Evolutionary conservation across 2,329 filamentous ascomycete genomes (phyloP).

Genomic region (Alternaria consortialis): DNA sequence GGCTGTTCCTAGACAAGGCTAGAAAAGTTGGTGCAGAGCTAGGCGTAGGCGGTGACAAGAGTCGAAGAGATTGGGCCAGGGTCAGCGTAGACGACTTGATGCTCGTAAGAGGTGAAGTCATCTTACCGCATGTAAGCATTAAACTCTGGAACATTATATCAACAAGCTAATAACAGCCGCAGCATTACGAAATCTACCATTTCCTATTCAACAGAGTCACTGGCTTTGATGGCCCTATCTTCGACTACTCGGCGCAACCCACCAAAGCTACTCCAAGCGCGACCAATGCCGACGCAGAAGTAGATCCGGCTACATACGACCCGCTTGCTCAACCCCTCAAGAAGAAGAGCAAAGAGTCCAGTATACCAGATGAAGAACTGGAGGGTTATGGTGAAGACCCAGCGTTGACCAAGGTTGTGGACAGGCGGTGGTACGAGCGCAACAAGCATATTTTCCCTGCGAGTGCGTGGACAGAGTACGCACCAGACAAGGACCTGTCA

Average conservation of each 20-base stretch:
- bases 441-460: slow-evolving; percentile 99
- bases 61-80: slow-evolving; percentile 84
- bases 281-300: slow-evolving; percentile 26
- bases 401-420: slow-evolving; percentile 88
- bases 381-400: slow-evolving; percentile 85
- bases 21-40: slow-evolving; percentile 88
- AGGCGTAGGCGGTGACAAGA: slow-evolving; percentile 73
- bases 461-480: slow-evolving; percentile 94
- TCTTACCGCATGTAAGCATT: slow-evolving; percentile 82
- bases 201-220: slow-evolving; percentile 89
- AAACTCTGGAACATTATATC: neutral
- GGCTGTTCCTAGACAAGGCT: slow-evolving; percentile 92
- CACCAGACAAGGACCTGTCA: slow-evolving; percentile 86
- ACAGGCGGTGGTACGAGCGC: slow-evolving; percentile 93
- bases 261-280: slow-evolving; percentile 53
- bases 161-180: slow-evolving; percentile 25
- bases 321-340: slow-evolving; percentile 51
- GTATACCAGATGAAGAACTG: slow-evolving; percentile 58
- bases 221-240: slow-evolving; percentile 78
- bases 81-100: slow-evolving; percentile 96
- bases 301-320: slow-evolving; percentile 48
- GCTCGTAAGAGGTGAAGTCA: slow-evolving; percentile 87
- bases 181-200: slow-evolving; percentile 98
- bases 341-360: slow-evolving; percentile 46
- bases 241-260: slow-evolving; percentile 72